A percentile compares a stretch with the other conserved stretches of the same genome.
phyloP scores from a whole-genome alignment of 2,329 filamentous ascomycete genomes.

The Apiospora marii region DNA sequence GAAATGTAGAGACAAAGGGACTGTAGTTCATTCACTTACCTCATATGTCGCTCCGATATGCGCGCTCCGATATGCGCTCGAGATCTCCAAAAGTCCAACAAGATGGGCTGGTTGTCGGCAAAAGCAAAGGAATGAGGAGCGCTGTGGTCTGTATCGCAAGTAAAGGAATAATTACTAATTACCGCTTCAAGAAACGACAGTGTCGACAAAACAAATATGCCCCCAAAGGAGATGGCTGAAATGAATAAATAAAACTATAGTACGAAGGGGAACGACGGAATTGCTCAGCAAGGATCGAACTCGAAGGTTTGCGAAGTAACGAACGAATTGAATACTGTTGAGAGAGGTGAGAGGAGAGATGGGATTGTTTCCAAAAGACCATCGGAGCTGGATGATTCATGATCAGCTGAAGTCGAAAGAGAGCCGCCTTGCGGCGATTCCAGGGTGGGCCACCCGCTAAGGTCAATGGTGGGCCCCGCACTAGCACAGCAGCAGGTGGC shows the following conservation, averaged over 20 bases:
- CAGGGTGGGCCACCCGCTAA: neutral
- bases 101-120: neutral
- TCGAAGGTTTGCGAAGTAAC: neutral
- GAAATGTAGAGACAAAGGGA: neutral
- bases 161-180: constrained; percentile 8
- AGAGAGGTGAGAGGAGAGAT: neutral
- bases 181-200: neutral
- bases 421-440: constrained; percentile 19
- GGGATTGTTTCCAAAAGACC: neutral
- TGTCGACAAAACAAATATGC: neutral
- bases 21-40: neutral
- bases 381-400: constrained; percentile 1
- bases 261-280: neutral
- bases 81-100: neutral
- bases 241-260: neutral
- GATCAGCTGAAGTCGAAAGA: constrained; percentile 8
- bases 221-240: neutral
- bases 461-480: neutral
- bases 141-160: neutral
- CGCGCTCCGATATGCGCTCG: neutral
- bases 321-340: constrained; percentile 15
- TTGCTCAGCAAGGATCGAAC: constrained; percentile 2
- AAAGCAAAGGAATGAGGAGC: neutral
- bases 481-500: neutral
- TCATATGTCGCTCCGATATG: neutral